These are phyloP conservation scores for Coemansia biformis DNA, from an alignment of 192 early-diverging fungal genomes.

Conservation along the genomic window DNA sequence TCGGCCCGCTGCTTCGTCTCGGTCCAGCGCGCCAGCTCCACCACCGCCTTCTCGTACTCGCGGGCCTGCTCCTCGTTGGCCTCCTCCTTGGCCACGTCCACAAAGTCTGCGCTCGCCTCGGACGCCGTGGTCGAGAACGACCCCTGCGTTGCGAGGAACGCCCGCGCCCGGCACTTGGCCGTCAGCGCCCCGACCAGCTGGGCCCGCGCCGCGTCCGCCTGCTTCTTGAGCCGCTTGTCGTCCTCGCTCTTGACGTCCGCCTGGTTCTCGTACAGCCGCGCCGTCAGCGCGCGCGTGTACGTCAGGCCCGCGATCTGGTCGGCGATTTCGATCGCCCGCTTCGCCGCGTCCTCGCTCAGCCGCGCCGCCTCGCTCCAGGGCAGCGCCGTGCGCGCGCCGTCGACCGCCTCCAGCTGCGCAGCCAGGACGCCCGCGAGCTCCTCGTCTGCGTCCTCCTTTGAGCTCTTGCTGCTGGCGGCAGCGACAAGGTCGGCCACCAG, in stretches of 20 bases:
- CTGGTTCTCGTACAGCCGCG: constrained; percentile 40
- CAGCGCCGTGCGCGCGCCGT: constrained; percentile 50
- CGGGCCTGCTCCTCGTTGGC: constrained; percentile 17
- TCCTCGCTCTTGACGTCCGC: constrained; percentile 51
- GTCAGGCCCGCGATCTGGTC: constrained; percentile 58
- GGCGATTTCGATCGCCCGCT: constrained; percentile 35
- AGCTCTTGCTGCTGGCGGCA: constrained; percentile 1
- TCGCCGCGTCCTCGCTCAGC: constrained; percentile 14
- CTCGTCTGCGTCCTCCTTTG: constrained; percentile 54
- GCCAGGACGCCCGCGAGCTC: constrained; percentile 41
- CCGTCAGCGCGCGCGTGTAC: constrained; percentile 58
- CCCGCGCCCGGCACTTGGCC: constrained; percentile 54
- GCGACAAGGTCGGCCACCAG: constrained; percentile 59
- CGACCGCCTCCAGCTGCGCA: constrained; percentile 45
- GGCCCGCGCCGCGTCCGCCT: constrained; percentile 68
- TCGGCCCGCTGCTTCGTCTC: constrained; percentile 48
- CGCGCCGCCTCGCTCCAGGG: constrained; percentile 36
- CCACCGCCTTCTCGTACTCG: constrained; percentile 56
- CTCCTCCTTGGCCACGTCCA: constrained; percentile 26
- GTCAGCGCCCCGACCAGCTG: constrained; percentile 59
- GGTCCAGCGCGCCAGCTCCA: constrained; percentile 58
- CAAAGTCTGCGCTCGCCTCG: constrained; percentile 40
- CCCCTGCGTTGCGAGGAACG: constrained; percentile 16
- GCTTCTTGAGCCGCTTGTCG: constrained; percentile 57
- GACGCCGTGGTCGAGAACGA: constrained; percentile 10